These are phyloP conservation scores for Colletotrichum trifolii DNA, from an alignment of 2,329 filamentous ascomycete genomes.

Conservation along the genomic window DNA sequence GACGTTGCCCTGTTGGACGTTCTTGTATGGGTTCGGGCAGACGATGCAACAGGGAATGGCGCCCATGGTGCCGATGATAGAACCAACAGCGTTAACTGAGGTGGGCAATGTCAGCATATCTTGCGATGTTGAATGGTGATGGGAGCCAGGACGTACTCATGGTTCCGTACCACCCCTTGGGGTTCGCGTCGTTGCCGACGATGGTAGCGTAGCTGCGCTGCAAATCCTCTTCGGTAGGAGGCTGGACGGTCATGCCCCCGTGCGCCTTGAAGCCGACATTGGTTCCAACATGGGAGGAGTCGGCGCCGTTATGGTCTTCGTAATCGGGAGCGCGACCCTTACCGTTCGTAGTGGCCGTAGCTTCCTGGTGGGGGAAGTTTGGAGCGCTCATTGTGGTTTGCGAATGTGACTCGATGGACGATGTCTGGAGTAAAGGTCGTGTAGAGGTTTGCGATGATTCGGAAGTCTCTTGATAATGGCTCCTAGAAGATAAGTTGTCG, in stretches of 20 bases:
- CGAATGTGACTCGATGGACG: slow-evolving; percentile 24
- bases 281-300: slow-evolving; percentile 36
- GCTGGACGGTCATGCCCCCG: slow-evolving; percentile 77
- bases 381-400: slow-evolving; percentile 34
- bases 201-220: slow-evolving; percentile 82
- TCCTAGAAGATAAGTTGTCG: slow-evolving; percentile 22
- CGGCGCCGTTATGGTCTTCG: slow-evolving; percentile 20
- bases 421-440: slow-evolving; percentile 24
- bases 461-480: not conserved
- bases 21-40: slow-evolving; percentile 97
- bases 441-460: slow-evolving; percentile 37
- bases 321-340: slow-evolving; percentile 34
- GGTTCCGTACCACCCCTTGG: slow-evolving; percentile 87
- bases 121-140: not conserved
- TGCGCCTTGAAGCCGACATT: slow-evolving; percentile 60
- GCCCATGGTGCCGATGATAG: slow-evolving; percentile 79
- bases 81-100: slow-evolving; percentile 78
- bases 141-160: slow-evolving; percentile 72
- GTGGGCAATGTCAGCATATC: slow-evolving; percentile 14
- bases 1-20: slow-evolving; percentile 91
- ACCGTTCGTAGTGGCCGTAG: slow-evolving; percentile 23
- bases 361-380: slow-evolving; percentile 24
- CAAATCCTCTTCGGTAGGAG: slow-evolving; percentile 83
- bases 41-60: slow-evolving; percentile 91
- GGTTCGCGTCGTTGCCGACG: slow-evolving; percentile 72